Conservation (phyloP, 768 basidiomycete genomes). For the Leccinum broughii region DNA sequence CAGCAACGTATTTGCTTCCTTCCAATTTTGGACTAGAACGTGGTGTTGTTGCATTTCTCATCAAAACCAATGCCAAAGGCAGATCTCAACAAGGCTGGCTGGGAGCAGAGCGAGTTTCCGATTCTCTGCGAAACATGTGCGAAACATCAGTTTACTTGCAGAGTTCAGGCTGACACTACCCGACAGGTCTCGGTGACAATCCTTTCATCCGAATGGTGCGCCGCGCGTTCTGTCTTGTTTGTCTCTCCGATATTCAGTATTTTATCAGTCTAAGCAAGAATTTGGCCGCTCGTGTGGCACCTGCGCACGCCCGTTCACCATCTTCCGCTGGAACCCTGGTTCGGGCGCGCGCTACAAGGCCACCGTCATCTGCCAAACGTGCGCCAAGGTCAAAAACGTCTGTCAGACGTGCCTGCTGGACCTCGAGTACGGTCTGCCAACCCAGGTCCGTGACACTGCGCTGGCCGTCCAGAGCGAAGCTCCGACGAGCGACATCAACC, state of each 20-base stretch:
- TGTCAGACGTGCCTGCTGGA: constrained; percentile 98
- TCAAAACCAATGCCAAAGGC: constrained; percentile 64
- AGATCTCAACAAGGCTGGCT: constrained; percentile 94
- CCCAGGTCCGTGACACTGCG: constrained; percentile 96
- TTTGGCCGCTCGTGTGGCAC: constrained; percentile 96
- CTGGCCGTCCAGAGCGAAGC: constrained; percentile 82
- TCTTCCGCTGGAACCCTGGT: constrained; percentile 99
- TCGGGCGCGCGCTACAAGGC: constrained; percentile 92
- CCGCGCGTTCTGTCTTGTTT: not conserved
- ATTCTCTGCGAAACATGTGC: constrained; percentile 92
- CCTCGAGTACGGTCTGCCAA: constrained; percentile 93
- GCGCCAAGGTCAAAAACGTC: constrained; percentile 93
- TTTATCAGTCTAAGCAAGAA: constrained; percentile 94
- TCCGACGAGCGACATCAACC: constrained; percentile 95
- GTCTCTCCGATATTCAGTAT: constrained; percentile 1
- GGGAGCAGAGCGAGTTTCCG: constrained; percentile 93
- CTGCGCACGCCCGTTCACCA: constrained; percentile 93
- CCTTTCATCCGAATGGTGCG: constrained; percentile 94
- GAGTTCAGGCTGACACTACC: constrained; percentile 7
- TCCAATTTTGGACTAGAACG: not conserved
- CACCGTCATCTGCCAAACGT: constrained; percentile 96
- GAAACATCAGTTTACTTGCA: constrained; percentile 24
- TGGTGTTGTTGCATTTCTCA: not conserved
- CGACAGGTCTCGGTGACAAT: constrained; percentile 78
- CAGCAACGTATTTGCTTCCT: constrained; percentile 22